Evolutionary conservation across 495 filamentous ascomycete species (phyloP).

Genomic region (Aspergillus wentii): DNA sequence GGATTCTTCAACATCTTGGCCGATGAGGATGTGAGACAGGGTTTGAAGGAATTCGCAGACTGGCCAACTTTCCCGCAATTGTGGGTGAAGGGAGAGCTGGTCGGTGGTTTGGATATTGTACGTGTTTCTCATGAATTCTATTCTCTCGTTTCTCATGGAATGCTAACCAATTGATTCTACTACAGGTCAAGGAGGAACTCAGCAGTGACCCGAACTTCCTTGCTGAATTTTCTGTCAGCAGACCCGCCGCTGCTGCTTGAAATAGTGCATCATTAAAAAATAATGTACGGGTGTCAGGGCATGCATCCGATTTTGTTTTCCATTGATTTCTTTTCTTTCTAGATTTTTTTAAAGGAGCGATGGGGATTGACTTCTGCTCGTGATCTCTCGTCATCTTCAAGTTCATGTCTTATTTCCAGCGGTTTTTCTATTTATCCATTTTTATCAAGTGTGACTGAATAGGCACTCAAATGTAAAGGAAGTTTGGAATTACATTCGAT

Average conservation of each 20-base stretch:
- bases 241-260: constrained; percentile 18
- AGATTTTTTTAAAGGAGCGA: too few relatives aligned
- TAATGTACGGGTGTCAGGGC: too few relatives aligned
- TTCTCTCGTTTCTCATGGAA: constrained; percentile 1
- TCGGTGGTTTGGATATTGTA: constrained; percentile 96
- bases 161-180: neutral
- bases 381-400: too few relatives aligned
- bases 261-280: constrained; percentile 2
- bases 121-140: constrained; percentile 43
- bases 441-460: too few relatives aligned
- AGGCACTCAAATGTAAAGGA: too few relatives aligned
- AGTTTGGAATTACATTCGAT: too few relatives aligned
- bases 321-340: neutral
- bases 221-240: constrained; percentile 53
- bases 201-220: constrained; percentile 73
- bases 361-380: constrained; percentile 5
- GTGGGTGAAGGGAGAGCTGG: constrained; percentile 74
- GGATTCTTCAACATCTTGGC: constrained; percentile 99
- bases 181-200: constrained; percentile 74
- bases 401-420: too few relatives aligned
- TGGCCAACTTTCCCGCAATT: constrained; percentile 97
- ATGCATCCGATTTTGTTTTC: constrained; percentile 1
- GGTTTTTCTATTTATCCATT: too few relatives aligned
- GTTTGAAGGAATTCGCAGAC: constrained; percentile 88
- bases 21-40: constrained; percentile 95